Evolutionary conservation across 1,284 basidiomycete genomes (phyloP).

Genomic region (Dichomitus squalens): DNA sequence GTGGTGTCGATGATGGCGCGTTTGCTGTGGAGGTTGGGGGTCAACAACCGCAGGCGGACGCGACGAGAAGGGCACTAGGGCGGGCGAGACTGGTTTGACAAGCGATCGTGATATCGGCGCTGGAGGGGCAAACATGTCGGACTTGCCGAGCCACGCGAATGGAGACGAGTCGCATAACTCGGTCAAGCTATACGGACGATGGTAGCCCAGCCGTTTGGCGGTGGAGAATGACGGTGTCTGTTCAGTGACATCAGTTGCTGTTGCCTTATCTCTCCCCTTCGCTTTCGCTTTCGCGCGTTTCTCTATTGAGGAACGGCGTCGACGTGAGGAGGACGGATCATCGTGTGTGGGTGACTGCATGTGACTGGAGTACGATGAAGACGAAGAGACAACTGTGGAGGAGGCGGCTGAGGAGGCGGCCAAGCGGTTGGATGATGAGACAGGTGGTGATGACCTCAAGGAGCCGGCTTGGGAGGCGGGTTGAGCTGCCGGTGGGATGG

Average conservation of each 20-base stretch:
- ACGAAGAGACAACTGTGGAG: not conserved
- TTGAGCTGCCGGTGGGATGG: not conserved
- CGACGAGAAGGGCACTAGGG: not conserved
- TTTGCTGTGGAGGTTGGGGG: not conserved
- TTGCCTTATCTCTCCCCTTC: not conserved
- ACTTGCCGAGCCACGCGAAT: conserved; percentile 25
- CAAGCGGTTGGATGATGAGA: not conserved
- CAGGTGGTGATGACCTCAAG: not conserved
- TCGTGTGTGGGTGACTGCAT: not conserved
- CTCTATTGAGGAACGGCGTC: not conserved
- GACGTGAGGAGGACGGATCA: not conserved
- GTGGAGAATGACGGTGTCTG: conserved; percentile 14
- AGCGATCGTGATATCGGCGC: conserved; percentile 15
- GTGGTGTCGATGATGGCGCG: not conserved
- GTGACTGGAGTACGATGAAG: not conserved
- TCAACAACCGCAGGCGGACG: conserved; percentile 1
- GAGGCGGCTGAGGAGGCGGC: not conserved
- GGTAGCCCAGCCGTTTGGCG: conserved; percentile 1
- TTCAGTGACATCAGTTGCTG: not conserved
- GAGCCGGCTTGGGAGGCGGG: not conserved
- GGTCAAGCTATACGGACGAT: conserved; percentile 28
- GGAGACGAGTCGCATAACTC: conserved; percentile 30
- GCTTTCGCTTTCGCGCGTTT: not conserved
- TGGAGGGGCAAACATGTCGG: conserved; percentile 20
- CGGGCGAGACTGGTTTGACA: not conserved